These are phyloP conservation scores for Tripterygium wilfordii DNA, from an alignment of 177 flowering plant species.

Conservation along the genomic window DNA sequence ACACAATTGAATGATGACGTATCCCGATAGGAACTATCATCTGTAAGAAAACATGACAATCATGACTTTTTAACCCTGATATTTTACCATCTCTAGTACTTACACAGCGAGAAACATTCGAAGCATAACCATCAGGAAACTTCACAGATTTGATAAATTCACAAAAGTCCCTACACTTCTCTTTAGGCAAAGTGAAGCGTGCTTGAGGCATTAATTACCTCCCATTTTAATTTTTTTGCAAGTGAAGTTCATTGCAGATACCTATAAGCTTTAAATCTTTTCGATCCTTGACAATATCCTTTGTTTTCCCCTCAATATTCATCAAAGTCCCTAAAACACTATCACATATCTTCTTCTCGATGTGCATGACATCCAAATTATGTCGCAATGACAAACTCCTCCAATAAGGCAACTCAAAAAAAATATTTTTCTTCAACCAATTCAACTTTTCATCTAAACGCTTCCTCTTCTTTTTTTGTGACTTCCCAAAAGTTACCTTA, in stretches of 20 bases:
- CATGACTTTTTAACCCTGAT: slow-evolving; percentile 11
- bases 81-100: slow-evolving; percentile 4
- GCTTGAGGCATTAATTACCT: neutral
- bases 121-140: slow-evolving; percentile 13
- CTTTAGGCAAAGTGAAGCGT: neutral
- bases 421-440: slow-evolving; percentile 8
- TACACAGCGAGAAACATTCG: slow-evolving; percentile 18
- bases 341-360: slow-evolving; percentile 15
- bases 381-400: neutral
- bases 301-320: slow-evolving; percentile 7
- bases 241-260: slow-evolving; percentile 2
- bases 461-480: neutral
- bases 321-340: slow-evolving; percentile 2
- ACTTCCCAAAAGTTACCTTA: too few relatives aligned
- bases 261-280: slow-evolving; percentile 7
- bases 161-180: neutral
- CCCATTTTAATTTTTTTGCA: neutral
- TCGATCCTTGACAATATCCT: slow-evolving; percentile 9
- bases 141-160: slow-evolving; percentile 3
- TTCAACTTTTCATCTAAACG: neutral
- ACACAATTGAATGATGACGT: slow-evolving; percentile 3
- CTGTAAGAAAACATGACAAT: slow-evolving; percentile 22
- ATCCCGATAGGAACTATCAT: slow-evolving; percentile 10
- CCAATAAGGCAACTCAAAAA: slow-evolving; percentile 9
- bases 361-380: slow-evolving; percentile 12